Percentiles rank a stretch among this genome's conserved stretches.
Conservation (phyloP, 805 yeast species). For the Cyberlindnera xylosilytica region DNA sequence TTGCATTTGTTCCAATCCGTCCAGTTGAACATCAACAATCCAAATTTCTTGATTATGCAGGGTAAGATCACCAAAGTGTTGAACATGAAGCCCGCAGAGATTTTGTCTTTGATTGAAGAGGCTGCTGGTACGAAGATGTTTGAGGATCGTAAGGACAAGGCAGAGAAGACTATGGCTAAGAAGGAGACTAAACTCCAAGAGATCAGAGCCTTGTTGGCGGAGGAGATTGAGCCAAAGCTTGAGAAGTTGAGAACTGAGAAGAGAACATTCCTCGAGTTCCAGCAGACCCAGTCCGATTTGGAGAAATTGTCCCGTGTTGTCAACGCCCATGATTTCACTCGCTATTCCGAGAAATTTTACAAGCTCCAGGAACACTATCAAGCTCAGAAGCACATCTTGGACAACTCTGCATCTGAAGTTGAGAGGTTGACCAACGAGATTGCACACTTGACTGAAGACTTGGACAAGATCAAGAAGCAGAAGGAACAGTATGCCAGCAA, state of each 20-base stretch:
- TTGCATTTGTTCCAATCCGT: conserved; percentile 89
- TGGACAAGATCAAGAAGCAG: conserved; percentile 47
- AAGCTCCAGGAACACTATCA: conserved; percentile 42
- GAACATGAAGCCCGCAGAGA: conserved; percentile 92
- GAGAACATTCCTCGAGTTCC: conserved; percentile 78
- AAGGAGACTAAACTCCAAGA: conserved; percentile 83
- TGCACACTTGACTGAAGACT: conserved; percentile 54
- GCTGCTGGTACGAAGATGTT: conserved; percentile 98
- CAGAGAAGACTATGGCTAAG: conserved; percentile 86
- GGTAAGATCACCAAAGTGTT: conserved; percentile 96
- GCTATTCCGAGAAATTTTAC: conserved; percentile 38
- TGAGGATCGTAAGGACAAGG: conserved; percentile 89
- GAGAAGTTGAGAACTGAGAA: conserved; percentile 79
- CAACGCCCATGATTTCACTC: conserved; percentile 69
- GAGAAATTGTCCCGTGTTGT: conserved; percentile 73
- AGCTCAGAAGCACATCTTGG: conserved; percentile 39
- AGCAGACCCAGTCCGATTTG: conserved; percentile 75
- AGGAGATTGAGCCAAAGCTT: conserved; percentile 91
- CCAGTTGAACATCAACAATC: conserved; percentile 93
- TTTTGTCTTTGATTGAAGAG: conserved; percentile 88
- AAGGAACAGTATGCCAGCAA: conserved; percentile 57
- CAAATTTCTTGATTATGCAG: conserved; percentile 97
- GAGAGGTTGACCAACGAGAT: conserved; percentile 54
- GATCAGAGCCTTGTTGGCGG: conserved; percentile 66
- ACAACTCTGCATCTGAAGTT: conserved; percentile 40